Conservation (phyloP, 202 grass and related monocot genomes). For the Zoysia matrella region DNA sequence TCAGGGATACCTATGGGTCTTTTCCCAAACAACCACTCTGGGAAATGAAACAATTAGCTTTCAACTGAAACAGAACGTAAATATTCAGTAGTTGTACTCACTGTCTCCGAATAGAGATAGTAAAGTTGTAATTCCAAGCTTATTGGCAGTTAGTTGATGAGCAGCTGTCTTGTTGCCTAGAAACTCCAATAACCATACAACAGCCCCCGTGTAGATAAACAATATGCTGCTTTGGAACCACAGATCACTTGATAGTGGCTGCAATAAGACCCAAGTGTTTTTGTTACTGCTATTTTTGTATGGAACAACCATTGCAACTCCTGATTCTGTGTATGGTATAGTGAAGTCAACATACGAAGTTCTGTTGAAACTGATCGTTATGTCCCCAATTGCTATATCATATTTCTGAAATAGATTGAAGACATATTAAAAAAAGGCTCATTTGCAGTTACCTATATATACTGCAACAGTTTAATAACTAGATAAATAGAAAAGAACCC, state of each 20-base stretch:
- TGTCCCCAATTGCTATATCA: conserved; percentile 56
- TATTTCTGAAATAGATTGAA: conserved; percentile 42
- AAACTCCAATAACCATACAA: conserved; percentile 55
- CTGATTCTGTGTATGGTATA: conserved; percentile 59
- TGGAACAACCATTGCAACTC: conserved; percentile 72
- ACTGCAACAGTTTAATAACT: background rate
- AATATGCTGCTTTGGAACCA: conserved; percentile 58
- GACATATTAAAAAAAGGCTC: background rate
- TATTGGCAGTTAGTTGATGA: background rate
- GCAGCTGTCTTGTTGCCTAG: conserved; percentile 2
- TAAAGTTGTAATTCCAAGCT: background rate
- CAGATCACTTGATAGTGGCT: conserved; percentile 50
- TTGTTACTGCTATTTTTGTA: conserved; percentile 35
- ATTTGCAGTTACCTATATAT: background rate
- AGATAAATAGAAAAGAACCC: background rate
- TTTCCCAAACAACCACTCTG: background rate
- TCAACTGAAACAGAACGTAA: background rate
- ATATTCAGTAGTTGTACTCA: background rate
- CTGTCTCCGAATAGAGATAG: background rate
- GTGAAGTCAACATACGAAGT: conserved; percentile 63
- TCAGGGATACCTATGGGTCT: background rate
- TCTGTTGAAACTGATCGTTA: conserved; percentile 68
- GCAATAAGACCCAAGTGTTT: conserved; percentile 52
- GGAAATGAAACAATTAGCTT: background rate
- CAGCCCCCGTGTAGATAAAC: conserved; percentile 61